Evolutionary conservation across 2,329 filamentous ascomycete species (phyloP).

Genomic region (Cladosporium sp.): DNA sequence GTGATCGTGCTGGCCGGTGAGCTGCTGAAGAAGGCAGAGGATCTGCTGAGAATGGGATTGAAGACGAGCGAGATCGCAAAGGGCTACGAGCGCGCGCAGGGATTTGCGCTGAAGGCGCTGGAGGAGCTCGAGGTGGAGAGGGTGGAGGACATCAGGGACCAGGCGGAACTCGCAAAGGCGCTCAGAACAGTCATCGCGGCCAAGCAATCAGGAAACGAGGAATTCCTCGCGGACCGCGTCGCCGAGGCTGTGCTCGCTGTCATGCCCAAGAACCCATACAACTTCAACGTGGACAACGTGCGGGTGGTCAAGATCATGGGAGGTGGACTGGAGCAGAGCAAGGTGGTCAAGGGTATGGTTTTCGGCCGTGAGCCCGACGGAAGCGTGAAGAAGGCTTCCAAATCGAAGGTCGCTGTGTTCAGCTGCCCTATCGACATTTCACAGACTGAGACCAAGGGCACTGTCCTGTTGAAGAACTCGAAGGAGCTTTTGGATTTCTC

Average conservation of each 20-base stretch:
- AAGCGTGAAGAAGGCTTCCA: constrained; percentile 77
- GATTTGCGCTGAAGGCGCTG: constrained; percentile 76
- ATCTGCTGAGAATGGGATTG: constrained; percentile 90
- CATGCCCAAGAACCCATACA: constrained; percentile 87
- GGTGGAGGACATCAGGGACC: constrained; percentile 76
- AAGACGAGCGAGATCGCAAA: constrained; percentile 98
- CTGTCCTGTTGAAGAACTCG: constrained; percentile 91
- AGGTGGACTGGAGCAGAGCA: constrained; percentile 88
- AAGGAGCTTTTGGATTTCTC: constrained; percentile 99
- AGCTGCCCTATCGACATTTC: constrained; percentile 93
- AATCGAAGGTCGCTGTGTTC: constrained; percentile 95
- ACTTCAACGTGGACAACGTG: constrained; percentile 99
- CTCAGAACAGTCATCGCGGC: constrained; percentile 92
- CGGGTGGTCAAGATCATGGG: constrained; percentile 99
- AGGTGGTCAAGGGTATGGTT: constrained; percentile 96
- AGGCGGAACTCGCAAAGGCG: constrained; percentile 86
- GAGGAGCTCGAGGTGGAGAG: constrained; percentile 84
- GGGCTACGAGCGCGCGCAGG: constrained; percentile 93
- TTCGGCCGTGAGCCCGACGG: constrained; percentile 95
- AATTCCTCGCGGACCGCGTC: constrained; percentile 79
- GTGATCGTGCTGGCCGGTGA: constrained; percentile 96
- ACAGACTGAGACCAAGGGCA: constrained; percentile 98
- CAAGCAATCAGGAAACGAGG: constrained; percentile 94
- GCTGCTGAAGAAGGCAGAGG: constrained; percentile 93
- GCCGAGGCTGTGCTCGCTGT: constrained; percentile 81